Percentiles rank a stretch among this genome's conserved stretches.
Evolutionary conservation across 768 basidiomycete genomes (phyloP).

Genomic region (Tulasnella sp.): DNA sequence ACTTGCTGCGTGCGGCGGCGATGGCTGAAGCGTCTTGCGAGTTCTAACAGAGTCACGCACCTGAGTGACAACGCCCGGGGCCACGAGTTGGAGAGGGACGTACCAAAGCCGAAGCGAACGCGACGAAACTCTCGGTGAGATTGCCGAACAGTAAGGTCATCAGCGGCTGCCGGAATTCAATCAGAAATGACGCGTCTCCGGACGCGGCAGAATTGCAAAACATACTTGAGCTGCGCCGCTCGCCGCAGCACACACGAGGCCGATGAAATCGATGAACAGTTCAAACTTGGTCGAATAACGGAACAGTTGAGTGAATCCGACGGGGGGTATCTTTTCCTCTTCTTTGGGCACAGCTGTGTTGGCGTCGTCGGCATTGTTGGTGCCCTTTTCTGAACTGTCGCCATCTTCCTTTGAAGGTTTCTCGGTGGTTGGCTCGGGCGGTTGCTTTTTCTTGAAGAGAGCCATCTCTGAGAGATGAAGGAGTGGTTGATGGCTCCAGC

Average conservation of each 20-base stretch:
- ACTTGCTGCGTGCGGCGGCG: background rate
- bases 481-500: background rate
- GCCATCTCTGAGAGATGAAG: background rate
- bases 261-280: slow-evolving; percentile 25
- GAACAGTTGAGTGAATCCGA: slow-evolving; percentile 25
- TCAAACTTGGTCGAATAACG: slow-evolving; percentile 29
- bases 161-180: slow-evolving; percentile 3
- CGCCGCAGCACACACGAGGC: slow-evolving; percentile 27
- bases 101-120: slow-evolving; percentile 11
- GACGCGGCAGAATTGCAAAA: slow-evolving; percentile 18
- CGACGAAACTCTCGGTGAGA: slow-evolving; percentile 16
- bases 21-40: background rate
- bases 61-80: background rate
- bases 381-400: background rate
- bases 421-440: background rate
- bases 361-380: background rate
- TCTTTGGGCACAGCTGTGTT: background rate
- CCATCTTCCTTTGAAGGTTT: background rate
- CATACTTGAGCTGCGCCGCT: slow-evolving; percentile 15
- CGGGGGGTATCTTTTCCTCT: slow-evolving; percentile 12
- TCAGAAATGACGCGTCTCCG: background rate
- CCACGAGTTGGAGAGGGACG: background rate
- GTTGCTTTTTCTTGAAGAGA: background rate
- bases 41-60: background rate
- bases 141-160: slow-evolving; percentile 30